A percentile compares a stretch with the other conserved stretches of the same genome.
phyloP scores from a whole-genome alignment of 164 flowering plant species.

The Santalum album region DNA sequence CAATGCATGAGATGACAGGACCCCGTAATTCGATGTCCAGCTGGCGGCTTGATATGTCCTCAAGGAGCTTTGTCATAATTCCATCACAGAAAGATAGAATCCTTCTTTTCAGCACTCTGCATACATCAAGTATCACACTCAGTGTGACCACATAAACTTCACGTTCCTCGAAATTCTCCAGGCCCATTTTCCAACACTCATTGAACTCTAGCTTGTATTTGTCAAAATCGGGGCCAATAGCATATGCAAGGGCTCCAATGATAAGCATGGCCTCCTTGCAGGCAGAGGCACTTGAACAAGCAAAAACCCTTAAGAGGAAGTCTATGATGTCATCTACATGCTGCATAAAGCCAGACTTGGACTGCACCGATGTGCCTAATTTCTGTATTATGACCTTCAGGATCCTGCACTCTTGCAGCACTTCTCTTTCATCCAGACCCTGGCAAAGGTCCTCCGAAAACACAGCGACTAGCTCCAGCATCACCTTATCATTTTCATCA shows the following conservation, averaged over 20 bases:
- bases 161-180: conserved; percentile 57
- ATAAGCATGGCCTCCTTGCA: conserved; percentile 67
- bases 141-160: conserved; percentile 56
- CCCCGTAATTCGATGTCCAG: conserved; percentile 54
- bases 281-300: conserved; percentile 43
- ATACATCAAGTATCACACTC: conserved; percentile 53
- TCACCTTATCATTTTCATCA: conserved; percentile 47
- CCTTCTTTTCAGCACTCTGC: conserved; percentile 51
- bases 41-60: conserved; percentile 51
- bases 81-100: conserved; percentile 54
- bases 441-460: conserved; percentile 48
- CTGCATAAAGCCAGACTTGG: conserved; percentile 36
- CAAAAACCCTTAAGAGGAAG: conserved; percentile 47
- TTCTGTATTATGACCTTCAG: conserved; percentile 57
- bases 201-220: conserved; percentile 51
- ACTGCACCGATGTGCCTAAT: conserved; percentile 33
- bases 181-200: conserved; percentile 54
- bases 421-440: conserved; percentile 53
- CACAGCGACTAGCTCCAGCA: conserved; percentile 37
- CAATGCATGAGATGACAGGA: conserved; percentile 55
- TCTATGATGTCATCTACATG: conserved; percentile 54
- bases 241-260: conserved; percentile 55
- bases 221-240: conserved; percentile 37
- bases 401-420: conserved; percentile 47
- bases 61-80: conserved; percentile 56